A percentile compares a stretch with the other conserved stretches of the same genome.
Evolutionary conservation across 2,329 filamentous ascomycete genomes (phyloP).

Genomic region (Aspergillus terreus): DNA sequence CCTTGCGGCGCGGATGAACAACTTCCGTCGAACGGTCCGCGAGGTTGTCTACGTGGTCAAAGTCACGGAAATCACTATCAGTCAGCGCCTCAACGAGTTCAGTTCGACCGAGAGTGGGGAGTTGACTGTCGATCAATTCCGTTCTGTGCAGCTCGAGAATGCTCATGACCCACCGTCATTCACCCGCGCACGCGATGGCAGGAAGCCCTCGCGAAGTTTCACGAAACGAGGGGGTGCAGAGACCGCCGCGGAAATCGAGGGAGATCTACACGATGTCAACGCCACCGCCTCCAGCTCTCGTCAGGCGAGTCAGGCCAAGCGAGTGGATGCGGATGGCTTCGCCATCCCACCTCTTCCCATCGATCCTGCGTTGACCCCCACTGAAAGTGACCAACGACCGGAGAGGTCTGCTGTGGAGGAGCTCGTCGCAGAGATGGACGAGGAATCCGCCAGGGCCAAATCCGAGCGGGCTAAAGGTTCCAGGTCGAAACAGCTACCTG

Average conservation of each 20-base stretch:
- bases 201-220: slow-evolving; percentile 47
- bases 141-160: slow-evolving; percentile 55
- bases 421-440: slow-evolving; percentile 18
- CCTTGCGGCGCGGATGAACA: slow-evolving; percentile 95
- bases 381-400: slow-evolving; percentile 16
- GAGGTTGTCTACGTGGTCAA: slow-evolving; percentile 99
- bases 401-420: slow-evolving; percentile 21
- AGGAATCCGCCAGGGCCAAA: slow-evolving; percentile 17
- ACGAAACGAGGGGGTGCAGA: slow-evolving; percentile 28
- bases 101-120: slow-evolving; percentile 78
- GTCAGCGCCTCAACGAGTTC: slow-evolving; percentile 88
- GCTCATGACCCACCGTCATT: slow-evolving; percentile 80
- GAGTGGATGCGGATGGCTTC: slow-evolving; percentile 65
- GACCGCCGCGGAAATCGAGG: slow-evolving; percentile 42
- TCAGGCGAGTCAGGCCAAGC: slow-evolving; percentile 32
- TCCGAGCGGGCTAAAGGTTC: slow-evolving; percentile 28
- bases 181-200: slow-evolving; percentile 54
- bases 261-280: slow-evolving; percentile 38
- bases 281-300: slow-evolving; percentile 4
- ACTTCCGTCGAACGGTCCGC: slow-evolving; percentile 85
- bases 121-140: slow-evolving; percentile 83
- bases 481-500: slow-evolving; percentile 35
- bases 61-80: slow-evolving; percentile 88
- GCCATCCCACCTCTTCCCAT: slow-evolving; percentile 55
- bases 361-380: slow-evolving; percentile 38